Conservation (phyloP, 192 early-diverging fungal genomes). For the Thoreauomyces humboldtii region DNA sequence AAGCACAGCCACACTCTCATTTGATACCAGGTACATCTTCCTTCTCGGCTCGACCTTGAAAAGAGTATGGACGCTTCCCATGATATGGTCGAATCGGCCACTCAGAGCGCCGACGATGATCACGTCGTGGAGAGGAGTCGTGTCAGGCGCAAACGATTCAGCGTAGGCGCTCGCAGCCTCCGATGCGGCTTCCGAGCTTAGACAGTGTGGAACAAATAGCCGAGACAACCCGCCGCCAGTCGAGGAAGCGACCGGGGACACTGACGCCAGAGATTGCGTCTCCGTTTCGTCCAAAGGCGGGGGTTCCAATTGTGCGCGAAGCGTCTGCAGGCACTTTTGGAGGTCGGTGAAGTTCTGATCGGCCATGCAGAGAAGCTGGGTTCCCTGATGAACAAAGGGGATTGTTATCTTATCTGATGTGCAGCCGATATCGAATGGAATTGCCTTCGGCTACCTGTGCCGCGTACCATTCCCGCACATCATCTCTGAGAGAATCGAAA, state of each 20-base stretch:
- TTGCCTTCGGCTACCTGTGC: conserved; percentile 40
- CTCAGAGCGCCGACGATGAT: conserved; percentile 80
- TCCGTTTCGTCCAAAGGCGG: too few species aligned
- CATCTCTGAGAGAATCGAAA: conserved; percentile 72
- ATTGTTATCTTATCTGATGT: too few species aligned
- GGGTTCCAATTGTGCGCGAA: conserved; percentile 14
- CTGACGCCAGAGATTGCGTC: too few species aligned
- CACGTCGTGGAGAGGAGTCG: conserved; percentile 40
- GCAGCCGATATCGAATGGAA: too few species aligned
- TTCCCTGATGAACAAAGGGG: too few species aligned
- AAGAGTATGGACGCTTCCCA: conserved; percentile 74
- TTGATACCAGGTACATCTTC: conserved; percentile 63
- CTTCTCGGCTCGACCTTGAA: conserved; percentile 55
- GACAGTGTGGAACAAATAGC: conserved; percentile 15
- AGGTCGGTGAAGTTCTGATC: conserved; percentile 80
- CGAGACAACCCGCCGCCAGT: background rate
- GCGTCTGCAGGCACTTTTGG: conserved; percentile 75
- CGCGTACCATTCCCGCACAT: conserved; percentile 64
- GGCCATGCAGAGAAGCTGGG: conserved; percentile 39
- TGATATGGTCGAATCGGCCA: conserved; percentile 88
- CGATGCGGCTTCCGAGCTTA: background rate
- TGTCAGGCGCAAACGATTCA: background rate
- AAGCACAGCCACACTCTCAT: conserved; percentile 73
- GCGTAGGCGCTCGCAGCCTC: background rate
- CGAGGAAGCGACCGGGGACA: background rate